phyloP scores from a whole-genome alignment of 2,329 filamentous ascomycete genomes.

The Emergomyces pasteurianus region DNA sequence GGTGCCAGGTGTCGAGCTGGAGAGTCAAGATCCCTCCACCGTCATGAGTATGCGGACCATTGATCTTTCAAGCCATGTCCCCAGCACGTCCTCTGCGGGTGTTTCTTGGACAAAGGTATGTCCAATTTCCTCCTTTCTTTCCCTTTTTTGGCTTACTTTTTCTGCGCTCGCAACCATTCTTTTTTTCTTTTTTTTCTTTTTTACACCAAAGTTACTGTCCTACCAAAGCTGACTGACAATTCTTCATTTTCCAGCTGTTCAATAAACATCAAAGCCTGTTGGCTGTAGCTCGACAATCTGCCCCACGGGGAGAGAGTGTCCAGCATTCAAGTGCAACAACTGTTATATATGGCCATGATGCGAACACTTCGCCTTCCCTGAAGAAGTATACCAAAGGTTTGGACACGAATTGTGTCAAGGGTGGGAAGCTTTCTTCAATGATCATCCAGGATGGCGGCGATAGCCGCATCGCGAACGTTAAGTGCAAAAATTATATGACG shows the following conservation, averaged over 20 bases:
- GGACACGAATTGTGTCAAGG: conserved; percentile 71
- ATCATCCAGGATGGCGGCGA: conserved; percentile 51
- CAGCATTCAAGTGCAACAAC: conserved; percentile 39
- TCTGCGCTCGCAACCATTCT: background rate
- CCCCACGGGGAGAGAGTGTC: conserved; percentile 2
- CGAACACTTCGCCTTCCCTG: conserved; percentile 56
- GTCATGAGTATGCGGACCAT: conserved; percentile 91
- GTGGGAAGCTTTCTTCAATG: conserved; percentile 63
- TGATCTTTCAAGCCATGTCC: conserved; percentile 48
- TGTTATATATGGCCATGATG: conserved; percentile 81
- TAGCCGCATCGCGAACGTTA: conserved; percentile 30
- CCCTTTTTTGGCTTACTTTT: background rate
- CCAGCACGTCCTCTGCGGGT: conserved; percentile 41
- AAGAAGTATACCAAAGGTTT: conserved; percentile 67
- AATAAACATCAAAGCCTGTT: conserved; percentile 33
- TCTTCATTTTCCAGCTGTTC: conserved; percentile 31
- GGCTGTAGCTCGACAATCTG: conserved; percentile 9
- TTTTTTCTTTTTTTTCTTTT: background rate
- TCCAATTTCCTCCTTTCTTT: background rate
- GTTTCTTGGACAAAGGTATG: conserved; percentile 53
- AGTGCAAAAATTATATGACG: conserved; percentile 22
- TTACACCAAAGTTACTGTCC: background rate
- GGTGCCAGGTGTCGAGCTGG: conserved; percentile 59
- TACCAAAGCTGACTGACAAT: background rate
- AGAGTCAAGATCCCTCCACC: conserved; percentile 61